Evolutionary conservation across 73 alveolate genomes (phyloP).

Genomic region (Breviolum minutum): DNA sequence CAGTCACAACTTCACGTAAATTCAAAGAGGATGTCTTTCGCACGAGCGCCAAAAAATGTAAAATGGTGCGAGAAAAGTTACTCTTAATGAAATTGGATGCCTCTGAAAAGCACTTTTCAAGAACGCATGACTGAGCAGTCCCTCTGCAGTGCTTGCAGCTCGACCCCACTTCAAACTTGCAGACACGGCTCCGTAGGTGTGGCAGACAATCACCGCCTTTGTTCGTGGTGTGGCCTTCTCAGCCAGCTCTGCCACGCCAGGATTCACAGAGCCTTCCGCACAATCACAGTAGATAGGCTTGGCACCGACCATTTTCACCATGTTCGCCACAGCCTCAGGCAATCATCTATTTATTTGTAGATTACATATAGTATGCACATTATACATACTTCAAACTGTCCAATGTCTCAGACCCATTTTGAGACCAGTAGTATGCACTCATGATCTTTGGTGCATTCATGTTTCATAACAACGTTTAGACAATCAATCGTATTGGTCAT

Average conservation of each 20-base stretch:
- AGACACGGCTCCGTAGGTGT: constrained; percentile 66
- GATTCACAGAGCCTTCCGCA: constrained; percentile 87
- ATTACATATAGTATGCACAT: too few species aligned
- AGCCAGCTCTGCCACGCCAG: constrained; percentile 50
- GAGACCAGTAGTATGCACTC: too few species aligned
- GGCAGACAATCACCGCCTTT: constrained; percentile 93
- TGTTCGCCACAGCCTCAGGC: constrained; percentile 80
- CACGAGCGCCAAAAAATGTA: neutral
- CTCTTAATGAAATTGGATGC: too few species aligned
- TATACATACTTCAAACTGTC: too few species aligned
- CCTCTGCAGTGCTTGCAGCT: neutral
- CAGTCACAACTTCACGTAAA: neutral
- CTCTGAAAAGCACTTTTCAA: neutral
- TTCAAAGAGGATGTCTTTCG: neutral
- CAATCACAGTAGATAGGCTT: constrained; percentile 94
- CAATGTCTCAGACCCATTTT: too few species aligned
- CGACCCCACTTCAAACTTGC: too few species aligned
- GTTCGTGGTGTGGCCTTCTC: constrained; percentile 94
- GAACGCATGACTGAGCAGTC: neutral
- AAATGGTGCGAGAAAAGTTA: neutral
- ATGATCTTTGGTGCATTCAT: too few species aligned
- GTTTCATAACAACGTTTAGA: too few species aligned
- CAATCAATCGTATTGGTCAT: too few species aligned
- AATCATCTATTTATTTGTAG: neutral
- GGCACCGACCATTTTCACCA: constrained; percentile 95